Base-by-base conservation (phyloP, 23 red algal genomes). In the Gracilaria domingensis region DNA sequence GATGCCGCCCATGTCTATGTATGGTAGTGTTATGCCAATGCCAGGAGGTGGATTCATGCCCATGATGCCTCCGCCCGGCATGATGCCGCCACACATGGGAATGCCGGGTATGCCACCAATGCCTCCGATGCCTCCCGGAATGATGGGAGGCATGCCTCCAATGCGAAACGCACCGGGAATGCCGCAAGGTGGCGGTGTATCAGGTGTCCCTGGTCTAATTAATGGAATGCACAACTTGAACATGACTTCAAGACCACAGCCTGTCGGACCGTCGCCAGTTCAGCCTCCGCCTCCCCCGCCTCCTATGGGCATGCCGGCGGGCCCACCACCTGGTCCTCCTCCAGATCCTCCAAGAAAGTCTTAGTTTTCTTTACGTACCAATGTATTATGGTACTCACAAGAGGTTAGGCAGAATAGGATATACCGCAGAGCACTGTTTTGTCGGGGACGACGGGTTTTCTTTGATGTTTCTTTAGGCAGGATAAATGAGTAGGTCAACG, bases 1-100 rank as follows among this genome's bases (percentile, higher is more conserved):
- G 84, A 88, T 88, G 65, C 84, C 84, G 11, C 84, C 84, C 4
- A 88, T 88, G 84, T 75, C 67, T 38, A 40, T 88, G 42, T 88
- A 88, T 59, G 71, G 71, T 21, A 75, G 84, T 50, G 70, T 88
- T 48, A 88, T 88, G 84, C 84, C 84, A 40, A 65, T 85, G 81
- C 81, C 81, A n/a, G 81, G 81, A 35, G 81, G 81, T 54, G 84
- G 84, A 8, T 88, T 88, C 54, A 88, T 88, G 84, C 84, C 84
- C 5, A 88, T 88, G 84, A 88, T 88, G 79, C 25, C 79, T 4
- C 79, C 79, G 24, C 79, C 79, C 28, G 79, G 79, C n/a, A 59
- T 82, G 79, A 59, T 62, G 53, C 79, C 72, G 38, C 72, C 72
- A 6, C 72, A 38, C 11, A 85, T 85, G 81, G 81, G 81, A 77